Conservation (phyloP, 1,284 basidiomycete species). For the Cutaneotrichosporon curvatum region DNA sequence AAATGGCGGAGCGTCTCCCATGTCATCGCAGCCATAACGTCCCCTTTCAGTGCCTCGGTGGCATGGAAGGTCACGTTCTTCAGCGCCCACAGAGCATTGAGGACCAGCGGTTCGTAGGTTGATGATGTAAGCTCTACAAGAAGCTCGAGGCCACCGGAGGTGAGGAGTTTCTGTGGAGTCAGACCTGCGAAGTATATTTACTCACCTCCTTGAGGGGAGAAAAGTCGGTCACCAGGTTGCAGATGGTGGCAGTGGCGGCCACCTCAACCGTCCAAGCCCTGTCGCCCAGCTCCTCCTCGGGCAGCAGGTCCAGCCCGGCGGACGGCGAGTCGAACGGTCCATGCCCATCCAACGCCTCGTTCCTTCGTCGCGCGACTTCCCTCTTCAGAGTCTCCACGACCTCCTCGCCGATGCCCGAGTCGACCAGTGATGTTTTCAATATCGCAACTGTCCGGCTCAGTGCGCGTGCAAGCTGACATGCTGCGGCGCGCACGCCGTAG, state of each 20-base stretch:
- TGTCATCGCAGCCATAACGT: constrained; percentile 58
- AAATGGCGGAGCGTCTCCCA: constrained; percentile 48
- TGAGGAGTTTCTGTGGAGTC: constrained; percentile 52
- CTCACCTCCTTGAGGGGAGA: constrained; percentile 67
- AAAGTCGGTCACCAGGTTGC: constrained; percentile 79
- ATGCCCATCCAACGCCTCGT: not conserved
- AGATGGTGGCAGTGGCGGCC: constrained; percentile 67
- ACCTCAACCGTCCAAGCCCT: constrained; percentile 65
- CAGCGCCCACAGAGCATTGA: constrained; percentile 70
- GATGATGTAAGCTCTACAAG: constrained; percentile 55
- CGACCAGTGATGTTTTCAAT: constrained; percentile 71
- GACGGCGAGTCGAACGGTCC: not conserved
- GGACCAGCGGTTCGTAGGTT: constrained; percentile 54
- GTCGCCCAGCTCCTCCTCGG: constrained; percentile 35
- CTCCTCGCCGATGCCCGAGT: constrained; percentile 65
- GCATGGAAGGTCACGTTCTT: constrained; percentile 69
- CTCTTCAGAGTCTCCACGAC: constrained; percentile 56
- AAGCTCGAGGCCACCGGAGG: constrained; percentile 58
- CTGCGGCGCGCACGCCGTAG: constrained; percentile 69
- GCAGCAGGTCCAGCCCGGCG: constrained; percentile 9
- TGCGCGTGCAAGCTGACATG: constrained; percentile 76
- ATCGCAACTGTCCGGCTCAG: constrained; percentile 69
- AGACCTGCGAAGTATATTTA: constrained; percentile 16
- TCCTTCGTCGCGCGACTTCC: constrained; percentile 21
- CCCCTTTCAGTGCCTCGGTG: constrained; percentile 53